These are phyloP conservation scores for Colletotrichum siamense DNA, from an alignment of 2,329 filamentous ascomycete genomes.

Conservation along the genomic window DNA sequence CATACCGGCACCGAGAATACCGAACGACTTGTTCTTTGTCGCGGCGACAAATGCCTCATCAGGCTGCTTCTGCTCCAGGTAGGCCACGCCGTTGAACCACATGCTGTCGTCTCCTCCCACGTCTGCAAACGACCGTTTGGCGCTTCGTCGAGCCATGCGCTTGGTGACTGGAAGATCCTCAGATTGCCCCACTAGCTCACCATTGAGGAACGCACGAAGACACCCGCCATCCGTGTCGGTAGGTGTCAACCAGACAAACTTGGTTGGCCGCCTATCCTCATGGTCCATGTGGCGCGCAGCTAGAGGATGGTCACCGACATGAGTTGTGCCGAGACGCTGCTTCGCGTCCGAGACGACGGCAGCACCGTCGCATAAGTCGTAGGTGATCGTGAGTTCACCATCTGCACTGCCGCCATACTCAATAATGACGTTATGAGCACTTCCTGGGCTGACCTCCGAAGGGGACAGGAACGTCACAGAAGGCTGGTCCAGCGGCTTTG, in stretches of 20 bases:
- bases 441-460: conserved; percentile 9
- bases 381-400: conserved; percentile 23
- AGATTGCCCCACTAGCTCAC: conserved; percentile 24
- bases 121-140: conserved; percentile 15
- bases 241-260: conserved; percentile 27
- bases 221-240: conserved; percentile 14
- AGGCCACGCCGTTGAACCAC: conserved; percentile 31
- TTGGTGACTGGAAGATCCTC: conserved; percentile 16
- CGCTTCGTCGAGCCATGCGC: conserved; percentile 1
- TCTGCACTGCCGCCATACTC: conserved; percentile 24
- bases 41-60: conserved; percentile 25
- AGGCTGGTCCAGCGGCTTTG: not conserved
- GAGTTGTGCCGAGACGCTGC: conserved; percentile 25
- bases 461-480: not conserved
- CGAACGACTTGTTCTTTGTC: conserved; percentile 28
- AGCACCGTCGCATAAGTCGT: conserved; percentile 23
- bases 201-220: conserved; percentile 25
- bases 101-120: conserved; percentile 16
- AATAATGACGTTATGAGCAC: conserved; percentile 25
- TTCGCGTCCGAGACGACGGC: not conserved
- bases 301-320: conserved; percentile 24
- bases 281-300: conserved; percentile 24
- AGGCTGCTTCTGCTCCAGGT: conserved; percentile 29
- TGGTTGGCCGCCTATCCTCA: conserved; percentile 15
- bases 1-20: conserved; percentile 45